Evolutionary conservation across 495 filamentous ascomycete genomes (phyloP).

Genomic region (Hyaloscypha hepaticicola): DNA sequence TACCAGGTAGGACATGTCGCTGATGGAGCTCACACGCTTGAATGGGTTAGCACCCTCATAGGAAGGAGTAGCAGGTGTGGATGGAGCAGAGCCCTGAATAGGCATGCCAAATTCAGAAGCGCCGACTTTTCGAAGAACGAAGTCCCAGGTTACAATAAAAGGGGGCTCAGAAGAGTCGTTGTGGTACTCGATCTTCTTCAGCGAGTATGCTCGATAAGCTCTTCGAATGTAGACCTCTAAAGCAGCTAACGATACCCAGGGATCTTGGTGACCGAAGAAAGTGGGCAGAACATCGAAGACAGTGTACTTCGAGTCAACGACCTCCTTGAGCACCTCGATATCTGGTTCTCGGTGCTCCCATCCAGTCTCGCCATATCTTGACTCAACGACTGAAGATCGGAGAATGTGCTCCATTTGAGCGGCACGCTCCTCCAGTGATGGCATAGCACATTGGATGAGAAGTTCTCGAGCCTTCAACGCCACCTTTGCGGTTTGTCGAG

Average conservation of each 20-base stretch:
- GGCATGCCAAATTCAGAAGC: constrained; percentile 84
- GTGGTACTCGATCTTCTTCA: constrained; percentile 87
- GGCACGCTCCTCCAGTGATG: constrained; percentile 90
- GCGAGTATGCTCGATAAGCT: constrained; percentile 90
- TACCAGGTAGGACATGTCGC: constrained; percentile 88
- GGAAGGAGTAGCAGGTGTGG: constrained; percentile 81
- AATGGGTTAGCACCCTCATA: constrained; percentile 58
- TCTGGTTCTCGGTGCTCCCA: constrained; percentile 95
- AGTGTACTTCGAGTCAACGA: constrained; percentile 96
- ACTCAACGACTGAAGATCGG: constrained; percentile 94
- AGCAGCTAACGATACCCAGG: constrained; percentile 91
- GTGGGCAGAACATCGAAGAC: constrained; percentile 93
- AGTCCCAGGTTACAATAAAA: constrained; percentile 90
- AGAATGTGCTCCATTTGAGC: constrained; percentile 99
- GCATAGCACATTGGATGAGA: constrained; percentile 93
- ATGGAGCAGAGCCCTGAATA: constrained; percentile 69
- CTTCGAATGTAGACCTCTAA: constrained; percentile 95
- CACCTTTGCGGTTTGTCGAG: constrained; percentile 87
- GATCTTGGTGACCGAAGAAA: constrained; percentile 92
- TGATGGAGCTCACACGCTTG: constrained; percentile 87
- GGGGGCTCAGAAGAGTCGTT: constrained; percentile 72
- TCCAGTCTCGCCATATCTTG: constrained; percentile 92
- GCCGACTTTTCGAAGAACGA: constrained; percentile 86
- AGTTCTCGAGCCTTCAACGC: constrained; percentile 95
- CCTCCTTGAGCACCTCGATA: constrained; percentile 85